Conservation (phyloP, 2,329 filamentous ascomycete genomes). For the Lasiodiplodia hormozganensis region DNA sequence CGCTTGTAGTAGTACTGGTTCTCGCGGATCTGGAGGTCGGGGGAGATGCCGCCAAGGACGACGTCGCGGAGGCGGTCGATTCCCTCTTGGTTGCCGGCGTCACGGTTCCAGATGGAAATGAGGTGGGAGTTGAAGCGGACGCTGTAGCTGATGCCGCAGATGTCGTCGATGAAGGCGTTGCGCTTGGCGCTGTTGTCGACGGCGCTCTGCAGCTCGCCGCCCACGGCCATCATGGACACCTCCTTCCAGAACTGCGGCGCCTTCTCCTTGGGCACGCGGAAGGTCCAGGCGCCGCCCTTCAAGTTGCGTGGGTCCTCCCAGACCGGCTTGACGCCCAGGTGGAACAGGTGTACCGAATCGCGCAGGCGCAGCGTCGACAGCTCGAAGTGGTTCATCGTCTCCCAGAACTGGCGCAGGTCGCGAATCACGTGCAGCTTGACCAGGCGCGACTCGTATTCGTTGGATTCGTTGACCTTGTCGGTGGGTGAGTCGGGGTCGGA, state of each 20-base stretch:
- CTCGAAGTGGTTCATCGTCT: conserved; percentile 72
- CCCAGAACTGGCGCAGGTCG: conserved; percentile 58
- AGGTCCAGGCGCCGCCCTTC: conserved; percentile 88
- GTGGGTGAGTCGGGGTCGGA: conserved; percentile 36
- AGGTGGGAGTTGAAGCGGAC: conserved; percentile 89
- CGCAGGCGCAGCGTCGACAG: conserved; percentile 75
- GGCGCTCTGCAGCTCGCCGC: conserved; percentile 77
- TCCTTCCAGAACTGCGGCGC: conserved; percentile 78
- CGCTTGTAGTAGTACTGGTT: conserved; percentile 82
- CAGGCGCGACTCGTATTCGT: conserved; percentile 54
- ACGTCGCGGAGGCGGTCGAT: conserved; percentile 76
- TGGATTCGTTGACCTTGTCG: conserved; percentile 27
- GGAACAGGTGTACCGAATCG: conserved; percentile 75
- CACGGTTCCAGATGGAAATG: conserved; percentile 92
- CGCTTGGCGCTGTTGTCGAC: conserved; percentile 60
- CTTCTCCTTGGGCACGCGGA: conserved; percentile 80
- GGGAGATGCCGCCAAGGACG: conserved; percentile 75
- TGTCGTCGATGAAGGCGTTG: conserved; percentile 72
- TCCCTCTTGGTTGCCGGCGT: conserved; percentile 79
- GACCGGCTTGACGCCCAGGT: conserved; percentile 80
- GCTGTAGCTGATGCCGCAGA: conserved; percentile 87
- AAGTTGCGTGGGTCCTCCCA: conserved; percentile 89
- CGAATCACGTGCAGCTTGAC: conserved; percentile 54
- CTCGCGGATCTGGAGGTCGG: conserved; percentile 73
- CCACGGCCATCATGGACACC: conserved; percentile 81